Conservation (phyloP, 441 rosid species). For the Adansonia gregorii region DNA sequence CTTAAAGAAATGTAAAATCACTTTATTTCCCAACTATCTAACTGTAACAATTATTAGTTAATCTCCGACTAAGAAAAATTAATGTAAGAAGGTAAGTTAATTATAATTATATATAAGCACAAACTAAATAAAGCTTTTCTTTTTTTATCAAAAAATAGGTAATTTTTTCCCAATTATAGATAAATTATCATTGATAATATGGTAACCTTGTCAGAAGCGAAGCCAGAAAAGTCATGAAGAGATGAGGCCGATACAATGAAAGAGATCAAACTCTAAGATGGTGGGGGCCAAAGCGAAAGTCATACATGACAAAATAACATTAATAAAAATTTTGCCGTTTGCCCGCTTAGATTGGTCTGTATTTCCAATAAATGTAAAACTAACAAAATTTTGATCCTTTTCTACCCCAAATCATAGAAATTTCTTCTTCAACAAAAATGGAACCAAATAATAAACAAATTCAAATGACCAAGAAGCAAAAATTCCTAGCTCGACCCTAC, state of each 20-base stretch:
- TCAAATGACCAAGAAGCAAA: too few species aligned
- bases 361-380: not conserved
- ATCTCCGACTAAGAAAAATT: not conserved
- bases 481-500: not conserved
- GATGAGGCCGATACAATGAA: too few species aligned
- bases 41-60: not conserved
- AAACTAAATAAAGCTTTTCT: not conserved
- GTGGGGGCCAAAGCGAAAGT: too few species aligned
- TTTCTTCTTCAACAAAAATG: not conserved
- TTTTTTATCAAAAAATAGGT: not conserved
- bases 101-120: not conserved
- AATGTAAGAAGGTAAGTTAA: not conserved
- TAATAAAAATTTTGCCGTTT: too few species aligned
- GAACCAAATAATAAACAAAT: not conserved
- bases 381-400: not conserved
- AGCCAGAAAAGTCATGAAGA: too few species aligned
- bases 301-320: too few species aligned
- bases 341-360: not conserved
- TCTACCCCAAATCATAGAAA: not conserved
- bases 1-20: slow-evolving; percentile 5
- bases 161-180: not conserved
- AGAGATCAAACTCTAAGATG: too few species aligned
- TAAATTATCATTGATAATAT: not conserved
- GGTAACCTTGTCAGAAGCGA: not conserved
- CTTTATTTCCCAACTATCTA: not conserved